phyloP scores from a whole-genome alignment of 345 rosid species.

The Abelmoschus esculentus region DNA sequence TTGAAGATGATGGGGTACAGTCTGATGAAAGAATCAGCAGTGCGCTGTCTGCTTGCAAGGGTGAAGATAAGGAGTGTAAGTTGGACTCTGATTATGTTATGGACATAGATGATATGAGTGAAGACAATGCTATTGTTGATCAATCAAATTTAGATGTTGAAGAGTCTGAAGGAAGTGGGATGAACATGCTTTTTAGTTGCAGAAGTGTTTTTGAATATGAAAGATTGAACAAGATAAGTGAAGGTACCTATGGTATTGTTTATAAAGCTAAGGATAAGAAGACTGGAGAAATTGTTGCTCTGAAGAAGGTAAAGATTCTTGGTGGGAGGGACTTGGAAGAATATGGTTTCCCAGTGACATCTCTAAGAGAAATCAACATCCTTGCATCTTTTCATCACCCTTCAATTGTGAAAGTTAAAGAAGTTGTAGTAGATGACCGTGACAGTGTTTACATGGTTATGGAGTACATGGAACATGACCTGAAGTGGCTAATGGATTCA shows the following conservation, averaged over 20 bases:
- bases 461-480: constrained; percentile 90
- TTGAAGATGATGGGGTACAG: constrained; percentile 16
- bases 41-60: constrained; percentile 12
- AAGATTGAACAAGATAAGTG: too few species aligned
- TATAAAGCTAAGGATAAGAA: constrained; percentile 67
- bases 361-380: constrained; percentile 79
- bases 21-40: constrained; percentile 25
- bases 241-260: constrained; percentile 85
- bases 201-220: too few species aligned
- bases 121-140: too few species aligned
- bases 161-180: too few species aligned
- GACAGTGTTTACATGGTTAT: constrained; percentile 76
- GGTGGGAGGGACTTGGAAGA: constrained; percentile 55
- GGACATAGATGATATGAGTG: constrained; percentile 14
- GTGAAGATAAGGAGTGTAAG: constrained; percentile 27
- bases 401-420: constrained; percentile 66
- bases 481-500: constrained; percentile 58
- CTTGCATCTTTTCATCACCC: constrained; percentile 67
- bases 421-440: constrained; percentile 63
- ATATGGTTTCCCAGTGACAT: constrained; percentile 74
- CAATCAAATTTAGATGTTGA: too few species aligned
- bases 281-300: constrained; percentile 64
- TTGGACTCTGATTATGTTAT: constrained; percentile 21
- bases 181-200: too few species aligned
- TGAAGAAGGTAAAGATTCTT: constrained; percentile 77